These are phyloP conservation scores for Alternaria consortialis DNA, from an alignment of 2,329 filamentous ascomycete species.

Conservation along the genomic window DNA sequence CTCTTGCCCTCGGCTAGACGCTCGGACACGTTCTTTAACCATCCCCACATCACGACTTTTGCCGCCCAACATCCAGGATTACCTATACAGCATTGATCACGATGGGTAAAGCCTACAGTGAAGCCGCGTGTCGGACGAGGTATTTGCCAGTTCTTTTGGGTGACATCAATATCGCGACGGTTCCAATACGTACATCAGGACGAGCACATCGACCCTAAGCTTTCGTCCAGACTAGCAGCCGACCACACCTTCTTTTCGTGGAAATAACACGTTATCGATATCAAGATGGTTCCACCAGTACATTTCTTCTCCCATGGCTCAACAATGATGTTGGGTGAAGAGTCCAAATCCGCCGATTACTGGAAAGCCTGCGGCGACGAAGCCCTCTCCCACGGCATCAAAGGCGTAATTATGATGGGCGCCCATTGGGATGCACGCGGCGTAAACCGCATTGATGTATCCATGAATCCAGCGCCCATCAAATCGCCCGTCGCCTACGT, in stretches of 20 bases:
- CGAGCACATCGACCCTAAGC: neutral
- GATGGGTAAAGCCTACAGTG: conserved; percentile 4
- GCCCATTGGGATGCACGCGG: conserved; percentile 71
- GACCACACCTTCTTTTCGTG: neutral
- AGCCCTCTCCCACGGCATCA: conserved; percentile 66
- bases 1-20: conserved; percentile 2
- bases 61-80: neutral
- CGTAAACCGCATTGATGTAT: conserved; percentile 65
- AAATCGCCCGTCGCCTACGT: conserved; percentile 74
- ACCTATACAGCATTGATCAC: neutral
- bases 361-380: conserved; percentile 73
- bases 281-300: conserved; percentile 60
- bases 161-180: neutral
- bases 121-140: neutral
- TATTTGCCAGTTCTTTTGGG: neutral
- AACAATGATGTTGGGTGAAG: conserved; percentile 76
- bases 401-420: conserved; percentile 73
- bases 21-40: neutral
- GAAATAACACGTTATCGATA: neutral
- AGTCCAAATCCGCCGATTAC: conserved; percentile 68
- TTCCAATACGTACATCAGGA: neutral
- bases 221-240: neutral
- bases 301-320: conserved; percentile 76
- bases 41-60: conserved; percentile 28
- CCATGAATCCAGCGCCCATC: conserved; percentile 66